Evolutionary conservation across 495 filamentous ascomycete species (phyloP), one percentile per base, ranked within the genome.

Genomic region (Penicillium maclennaniae): DNA sequence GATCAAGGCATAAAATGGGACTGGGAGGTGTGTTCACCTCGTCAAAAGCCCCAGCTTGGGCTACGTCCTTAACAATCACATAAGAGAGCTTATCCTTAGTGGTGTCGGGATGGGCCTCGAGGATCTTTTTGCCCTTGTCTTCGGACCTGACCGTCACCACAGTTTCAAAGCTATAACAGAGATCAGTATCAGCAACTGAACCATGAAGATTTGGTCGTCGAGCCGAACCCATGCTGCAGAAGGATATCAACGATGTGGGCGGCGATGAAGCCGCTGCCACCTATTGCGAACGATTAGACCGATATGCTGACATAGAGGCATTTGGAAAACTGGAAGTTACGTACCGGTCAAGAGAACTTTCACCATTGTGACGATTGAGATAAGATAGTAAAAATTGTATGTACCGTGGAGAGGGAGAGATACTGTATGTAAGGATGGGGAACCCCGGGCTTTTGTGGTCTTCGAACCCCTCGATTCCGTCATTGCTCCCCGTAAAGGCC

Each of bases 141-240:
- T 87, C 77, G 4, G 82, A 85, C 43, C 92, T 81, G 44, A 97
- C 92, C 6, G 89, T 96, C 9, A 90, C 89, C 14, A 93, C 83
- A 12, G 93, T 89, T 39, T 82, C 82, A 67, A 92, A 87, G 17
- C 69, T 77, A 46, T 23, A 34, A 45, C 20, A 34, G 23, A 39
- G 26, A 51, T 51, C n/a, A 42, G 43, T 20, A n/a, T 55, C 31
- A 56, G 51, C 41, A 19, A 44, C 53, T 28, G 4, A 6, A 28
- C 17, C 17, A 25, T 15, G 7, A 6, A 12, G 38, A 43, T 38
- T 42, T 16, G 7, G 20, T 43, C 10, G 19, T n/a, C 19, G 45
- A 28, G 26, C 44, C 69, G 37, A 58, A 80, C 78, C 76, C 79
- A 60, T 77, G 79, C 53, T 83, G 65, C 34, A 92, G 74, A 25